Evolutionary conservation across 2,329 filamentous ascomycete genomes (phyloP), one percentile per base, ranked within the genome.

Genomic region (Hypoxylon sp.): DNA sequence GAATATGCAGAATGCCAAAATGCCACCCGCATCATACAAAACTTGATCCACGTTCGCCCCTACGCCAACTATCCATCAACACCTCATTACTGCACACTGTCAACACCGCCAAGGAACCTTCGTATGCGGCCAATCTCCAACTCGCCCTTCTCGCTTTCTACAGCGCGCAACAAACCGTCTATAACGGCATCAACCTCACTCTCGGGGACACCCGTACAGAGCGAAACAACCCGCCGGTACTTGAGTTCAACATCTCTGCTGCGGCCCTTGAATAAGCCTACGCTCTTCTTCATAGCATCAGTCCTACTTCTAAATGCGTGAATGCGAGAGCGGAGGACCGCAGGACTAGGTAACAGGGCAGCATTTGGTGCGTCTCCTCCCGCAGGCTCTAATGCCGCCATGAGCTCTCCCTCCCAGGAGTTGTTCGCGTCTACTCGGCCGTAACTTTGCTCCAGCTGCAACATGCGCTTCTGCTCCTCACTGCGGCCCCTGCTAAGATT

Each of bases 191-290:
- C 96, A 13, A 98, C 92, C 63, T 93, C 88, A 7, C 86, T 85
- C 68, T 97, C 93, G 0, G 89, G 86, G 34, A 94, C 92, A 7
- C 89, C 90, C 0, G 94, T 97, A 77, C 95, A 98, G 11, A 98
- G 83, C 59, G 91, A 90, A 23, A 99, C 93, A 30, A 98, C 93
- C 71, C 91, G 92, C 25, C 94, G 88, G 78, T 98, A 98, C 80
- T 96, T 93, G 71, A 91, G 85, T 75, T 97, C 95, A 2, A 97
- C 85, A 59, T 97, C 94, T 3, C 90, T 90, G 73, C 93, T 95
- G 65, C 92, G 90, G 30, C 91, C 90, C 77, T 93, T 91, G 7
- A 99, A 85, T 5, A 87, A 87, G 17, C 87, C 86, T 1, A 93
- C 90, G 72, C 91, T 88, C 55, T 88, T 87, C 58, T 88, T 83